Base-by-base conservation (phyloP, 495 filamentous ascomycete genomes). In the Cercophora samala region DNA sequence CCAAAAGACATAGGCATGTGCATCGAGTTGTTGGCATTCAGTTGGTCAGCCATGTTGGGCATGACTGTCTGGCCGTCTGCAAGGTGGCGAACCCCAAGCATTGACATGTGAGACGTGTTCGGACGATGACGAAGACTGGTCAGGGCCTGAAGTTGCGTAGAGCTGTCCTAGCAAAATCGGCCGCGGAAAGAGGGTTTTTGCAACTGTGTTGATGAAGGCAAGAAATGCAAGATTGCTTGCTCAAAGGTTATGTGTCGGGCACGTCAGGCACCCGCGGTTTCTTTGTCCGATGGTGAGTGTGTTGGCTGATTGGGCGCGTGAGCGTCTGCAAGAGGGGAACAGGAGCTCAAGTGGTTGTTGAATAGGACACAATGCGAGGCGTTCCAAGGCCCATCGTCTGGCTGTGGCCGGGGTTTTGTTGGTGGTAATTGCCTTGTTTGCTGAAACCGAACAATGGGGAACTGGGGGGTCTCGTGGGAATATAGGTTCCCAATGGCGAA, bases 11-110 rank as follows among this genome's bases (percentile, higher is more conserved):
- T 22, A 55, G 69, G 60, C 18, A 46, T 65, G 4, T 66, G 68
- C 70, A 72, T 72, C 5, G 64, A 54, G 23, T 18, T 22, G 29
- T 25, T 24, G 22, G 37, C 5, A n/a, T 63, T 66, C 24, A 63
- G 63, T 53, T 66, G 63, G 69, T 69, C 68, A 69, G 72, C 68
- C 72, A 71, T 71, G 52, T 59, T 60, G 53, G 15, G 52, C 53
- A 72, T 74, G 69, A 64, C 66, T 70, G 63, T 71, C 60, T 63
- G 67, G 54, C 52, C 55, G n/a, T 37, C 19, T 37, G 64, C 22
- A 26, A 29, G 60, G 72, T 72, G 70, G 72, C 68, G 68, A 69
- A 70, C 22, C 26, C 17, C 11, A 17, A 42, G 53, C 53, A 56
- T 19, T 23, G 53, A 56, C 22, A 24, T 37, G 60, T 19, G 59